Evolutionary conservation across 805 yeast species (phyloP).

Genomic region (Sugiyamaella qingdaonensis): DNA sequence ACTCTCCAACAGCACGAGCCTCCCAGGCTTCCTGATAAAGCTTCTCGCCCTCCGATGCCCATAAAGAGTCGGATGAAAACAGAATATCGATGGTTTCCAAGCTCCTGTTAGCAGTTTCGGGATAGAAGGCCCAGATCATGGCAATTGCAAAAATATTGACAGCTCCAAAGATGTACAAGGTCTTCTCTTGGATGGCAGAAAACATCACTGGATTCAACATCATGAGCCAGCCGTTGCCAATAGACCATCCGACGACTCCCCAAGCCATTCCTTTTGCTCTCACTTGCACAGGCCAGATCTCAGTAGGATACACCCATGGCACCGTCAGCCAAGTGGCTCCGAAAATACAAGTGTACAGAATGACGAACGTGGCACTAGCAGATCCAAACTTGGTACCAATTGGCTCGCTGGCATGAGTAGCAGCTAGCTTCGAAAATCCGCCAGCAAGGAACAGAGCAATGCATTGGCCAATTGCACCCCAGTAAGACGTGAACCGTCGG

Average conservation of each 20-base stretch:
- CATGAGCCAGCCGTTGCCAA: constrained; percentile 37
- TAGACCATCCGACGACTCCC: constrained; percentile 29
- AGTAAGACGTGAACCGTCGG: constrained; percentile 27
- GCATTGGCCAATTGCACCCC: constrained; percentile 28
- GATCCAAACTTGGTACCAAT: constrained; percentile 32
- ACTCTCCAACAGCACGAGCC: not conserved
- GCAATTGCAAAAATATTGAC: constrained; percentile 26
- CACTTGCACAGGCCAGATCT: constrained; percentile 28
- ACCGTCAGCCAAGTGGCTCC: constrained; percentile 31
- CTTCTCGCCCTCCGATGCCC: constrained; percentile 18
- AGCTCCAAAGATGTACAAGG: constrained; percentile 33
- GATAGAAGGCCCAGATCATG: constrained; percentile 49
- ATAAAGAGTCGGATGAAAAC: constrained; percentile 40
- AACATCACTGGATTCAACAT: constrained; percentile 34
- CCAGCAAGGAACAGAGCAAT: constrained; percentile 44
- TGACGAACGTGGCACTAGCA: constrained; percentile 34
- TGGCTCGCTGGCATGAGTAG: constrained; percentile 17
- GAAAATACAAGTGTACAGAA: constrained; percentile 35
- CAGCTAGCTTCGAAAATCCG: constrained; percentile 29
- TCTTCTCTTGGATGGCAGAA: constrained; percentile 29
- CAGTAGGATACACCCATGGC: constrained; percentile 31
- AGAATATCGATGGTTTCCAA: constrained; percentile 56
- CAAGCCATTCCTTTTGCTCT: constrained; percentile 26
- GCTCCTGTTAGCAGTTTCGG: constrained; percentile 56
- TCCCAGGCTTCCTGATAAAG: constrained; percentile 5